Evolutionary conservation across 495 filamentous ascomycete species (phyloP).

Genomic region (Tuber umbilicatum): DNA sequence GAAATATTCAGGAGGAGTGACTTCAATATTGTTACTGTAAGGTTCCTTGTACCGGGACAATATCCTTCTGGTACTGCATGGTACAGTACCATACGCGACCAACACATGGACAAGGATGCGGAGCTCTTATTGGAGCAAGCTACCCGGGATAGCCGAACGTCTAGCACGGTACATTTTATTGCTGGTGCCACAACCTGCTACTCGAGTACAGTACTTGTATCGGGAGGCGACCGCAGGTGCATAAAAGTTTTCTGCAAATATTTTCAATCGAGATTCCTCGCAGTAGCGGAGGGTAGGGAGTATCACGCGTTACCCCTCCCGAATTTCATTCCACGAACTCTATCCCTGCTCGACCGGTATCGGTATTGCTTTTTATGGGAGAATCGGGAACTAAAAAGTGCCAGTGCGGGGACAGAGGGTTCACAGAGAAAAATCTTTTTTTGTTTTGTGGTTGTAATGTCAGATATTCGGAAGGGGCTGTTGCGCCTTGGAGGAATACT

Average conservation of each 20-base stretch:
- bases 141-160: not conserved
- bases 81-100: too few species aligned
- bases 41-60: not conserved
- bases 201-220: too few species aligned
- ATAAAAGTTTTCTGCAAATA: not conserved
- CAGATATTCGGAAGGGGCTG: not conserved
- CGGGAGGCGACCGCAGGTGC: not conserved
- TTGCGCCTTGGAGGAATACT: not conserved
- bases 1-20: not conserved
- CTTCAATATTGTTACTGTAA: not conserved
- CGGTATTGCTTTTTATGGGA: not conserved
- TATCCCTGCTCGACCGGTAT: not conserved
- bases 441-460: not conserved
- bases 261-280: slow-evolving; percentile 4
- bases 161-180: not conserved
- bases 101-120: not conserved
- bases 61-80: not conserved
- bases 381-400: not conserved
- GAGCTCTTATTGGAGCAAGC: not conserved
- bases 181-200: not conserved
- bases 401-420: not conserved
- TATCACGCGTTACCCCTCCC: slow-evolving; percentile 4
- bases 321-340: not conserved
- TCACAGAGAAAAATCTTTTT: not conserved
- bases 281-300: not conserved